Evolutionary conservation across 1,284 basidiomycete genomes (phyloP).

Genomic region (Chondrostereum purpureum): DNA sequence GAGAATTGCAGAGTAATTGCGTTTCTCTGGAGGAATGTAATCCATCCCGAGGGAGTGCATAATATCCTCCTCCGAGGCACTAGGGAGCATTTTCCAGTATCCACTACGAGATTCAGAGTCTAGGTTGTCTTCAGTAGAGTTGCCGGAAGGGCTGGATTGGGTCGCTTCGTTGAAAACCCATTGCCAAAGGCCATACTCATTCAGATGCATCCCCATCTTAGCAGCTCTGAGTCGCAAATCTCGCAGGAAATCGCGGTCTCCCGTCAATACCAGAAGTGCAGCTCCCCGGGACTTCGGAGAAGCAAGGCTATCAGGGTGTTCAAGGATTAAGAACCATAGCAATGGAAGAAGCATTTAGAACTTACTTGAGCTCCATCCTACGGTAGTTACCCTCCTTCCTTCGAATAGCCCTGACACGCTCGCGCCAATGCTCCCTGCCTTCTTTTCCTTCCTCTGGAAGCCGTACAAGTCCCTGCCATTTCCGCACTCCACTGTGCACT

Average conservation of each 20-base stretch:
- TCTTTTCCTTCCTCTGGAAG: conserved; percentile 28
- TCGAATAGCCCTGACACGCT: conserved; percentile 25
- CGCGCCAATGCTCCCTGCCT: conserved; percentile 10
- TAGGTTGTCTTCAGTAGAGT: neutral
- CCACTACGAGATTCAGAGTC: conserved; percentile 16
- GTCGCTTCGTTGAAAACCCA: conserved; percentile 26
- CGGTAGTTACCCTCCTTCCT: conserved; percentile 31
- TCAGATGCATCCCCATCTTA: conserved; percentile 37
- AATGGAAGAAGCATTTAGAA: conserved; percentile 8
- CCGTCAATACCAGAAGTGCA: conserved; percentile 44
- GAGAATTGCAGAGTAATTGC: conserved; percentile 26
- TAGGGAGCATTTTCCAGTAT: conserved; percentile 37
- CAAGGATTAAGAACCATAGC: neutral
- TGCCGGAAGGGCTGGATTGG: neutral
- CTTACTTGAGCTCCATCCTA: conserved; percentile 37
- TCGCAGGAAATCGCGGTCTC: conserved; percentile 39
- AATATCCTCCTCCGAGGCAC: conserved; percentile 37
- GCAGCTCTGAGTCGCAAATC: conserved; percentile 34
- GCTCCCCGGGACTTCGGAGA: conserved; percentile 43
- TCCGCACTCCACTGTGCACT: conserved; percentile 23
- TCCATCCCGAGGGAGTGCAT: conserved; percentile 36
- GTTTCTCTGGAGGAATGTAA: conserved; percentile 34
- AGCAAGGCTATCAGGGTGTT: conserved; percentile 30
- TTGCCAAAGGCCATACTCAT: conserved; percentile 54
- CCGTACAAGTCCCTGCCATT: conserved; percentile 44